Evolutionary conservation across 345 rosid species (phyloP).

Genomic region (Brassica cretica): DNA sequence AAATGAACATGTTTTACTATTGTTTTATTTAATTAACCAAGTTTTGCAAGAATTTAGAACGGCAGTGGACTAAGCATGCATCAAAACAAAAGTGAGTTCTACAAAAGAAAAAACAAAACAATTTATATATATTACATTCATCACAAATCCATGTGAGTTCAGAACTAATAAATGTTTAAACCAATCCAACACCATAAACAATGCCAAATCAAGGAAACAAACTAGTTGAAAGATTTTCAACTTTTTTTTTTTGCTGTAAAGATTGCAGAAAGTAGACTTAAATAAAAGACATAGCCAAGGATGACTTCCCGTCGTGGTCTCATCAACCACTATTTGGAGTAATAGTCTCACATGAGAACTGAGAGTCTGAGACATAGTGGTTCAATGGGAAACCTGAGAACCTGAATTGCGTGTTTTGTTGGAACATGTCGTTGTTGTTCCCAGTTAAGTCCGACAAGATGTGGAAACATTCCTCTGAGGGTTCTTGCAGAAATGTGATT

Average conservation of each 20-base stretch:
- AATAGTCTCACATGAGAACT: conserved; percentile 31
- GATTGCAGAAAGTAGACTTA: conserved; percentile 9
- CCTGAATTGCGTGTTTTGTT: conserved; percentile 30
- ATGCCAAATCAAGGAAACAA: neutral
- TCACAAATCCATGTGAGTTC: neutral
- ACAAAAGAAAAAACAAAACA: too few relatives aligned
- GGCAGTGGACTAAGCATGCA: neutral
- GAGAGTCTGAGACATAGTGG: conserved; percentile 32
- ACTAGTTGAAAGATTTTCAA: conserved; percentile 6
- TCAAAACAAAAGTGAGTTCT: neutral
- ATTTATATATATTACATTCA: too few relatives aligned
- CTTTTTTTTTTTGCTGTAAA: conserved; percentile 6
- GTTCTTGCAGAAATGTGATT: conserved; percentile 31
- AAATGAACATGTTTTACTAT: too few relatives aligned
- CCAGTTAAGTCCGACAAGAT: conserved; percentile 30
- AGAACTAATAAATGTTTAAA: neutral
- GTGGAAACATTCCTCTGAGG: conserved; percentile 32
- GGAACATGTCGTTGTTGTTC: conserved; percentile 31
- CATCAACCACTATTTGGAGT: conserved; percentile 19
- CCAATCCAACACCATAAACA: neutral
- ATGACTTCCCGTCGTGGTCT: conserved; percentile 62
- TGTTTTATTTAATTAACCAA: too few relatives aligned
- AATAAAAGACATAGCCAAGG: conserved; percentile 62
- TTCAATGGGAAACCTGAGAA: conserved; percentile 33
- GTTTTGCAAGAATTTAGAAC: too few relatives aligned